Percentiles rank a stretch among this genome's conserved stretches.
These are phyloP conservation scores for Epichloe uncinata DNA, from an alignment of 2,329 filamentous ascomycete species.

Conservation along the genomic window DNA sequence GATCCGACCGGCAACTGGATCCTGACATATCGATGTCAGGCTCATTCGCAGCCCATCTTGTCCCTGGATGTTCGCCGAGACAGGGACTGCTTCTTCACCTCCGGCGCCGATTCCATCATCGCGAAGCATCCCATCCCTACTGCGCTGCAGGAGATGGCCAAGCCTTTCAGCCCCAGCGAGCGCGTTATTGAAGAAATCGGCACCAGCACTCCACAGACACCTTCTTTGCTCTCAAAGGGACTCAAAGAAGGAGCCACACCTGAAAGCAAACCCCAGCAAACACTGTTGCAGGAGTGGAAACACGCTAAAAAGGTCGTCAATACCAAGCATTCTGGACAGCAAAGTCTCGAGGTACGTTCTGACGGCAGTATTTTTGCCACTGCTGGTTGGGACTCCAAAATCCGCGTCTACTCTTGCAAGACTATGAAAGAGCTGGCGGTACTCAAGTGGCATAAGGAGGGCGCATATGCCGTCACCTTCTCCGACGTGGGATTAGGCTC, in stretches of 20 bases:
- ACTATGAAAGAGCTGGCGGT: conserved; percentile 80
- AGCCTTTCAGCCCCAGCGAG: conserved; percentile 4
- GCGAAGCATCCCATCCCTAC: conserved; percentile 57
- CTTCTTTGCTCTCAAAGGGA: conserved; percentile 15
- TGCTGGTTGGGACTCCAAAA: conserved; percentile 77
- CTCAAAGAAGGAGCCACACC: conserved; percentile 6
- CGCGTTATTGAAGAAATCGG: conserved; percentile 1
- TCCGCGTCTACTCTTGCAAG: conserved; percentile 69
- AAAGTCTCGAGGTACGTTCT: conserved; percentile 60
- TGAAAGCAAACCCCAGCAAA: conserved; percentile 1
- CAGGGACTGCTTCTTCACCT: conserved; percentile 56
- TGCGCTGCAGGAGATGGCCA: conserved; percentile 13
- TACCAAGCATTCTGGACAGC: conserved; percentile 85
- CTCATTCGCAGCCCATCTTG: conserved; percentile 70
- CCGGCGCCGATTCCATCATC: conserved; percentile 67
- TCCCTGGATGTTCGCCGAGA: conserved; percentile 48
- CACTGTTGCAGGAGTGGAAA: conserved; percentile 19
- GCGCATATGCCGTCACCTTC: conserved; percentile 73
- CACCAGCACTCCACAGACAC: conserved; percentile 7
- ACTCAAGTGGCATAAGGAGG: conserved; percentile 85
- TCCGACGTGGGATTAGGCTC: conserved; percentile 25
- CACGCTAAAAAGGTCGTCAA: conserved; percentile 48
- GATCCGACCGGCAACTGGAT: conserved; percentile 28
- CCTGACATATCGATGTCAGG: conserved; percentile 47
- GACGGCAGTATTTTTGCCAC: conserved; percentile 80